Evolutionary conservation across 1,139 yeast genomes (phyloP), one percentile per base, ranked within the genome.

Genomic region (Wickerhamomyces sp.): DNA sequence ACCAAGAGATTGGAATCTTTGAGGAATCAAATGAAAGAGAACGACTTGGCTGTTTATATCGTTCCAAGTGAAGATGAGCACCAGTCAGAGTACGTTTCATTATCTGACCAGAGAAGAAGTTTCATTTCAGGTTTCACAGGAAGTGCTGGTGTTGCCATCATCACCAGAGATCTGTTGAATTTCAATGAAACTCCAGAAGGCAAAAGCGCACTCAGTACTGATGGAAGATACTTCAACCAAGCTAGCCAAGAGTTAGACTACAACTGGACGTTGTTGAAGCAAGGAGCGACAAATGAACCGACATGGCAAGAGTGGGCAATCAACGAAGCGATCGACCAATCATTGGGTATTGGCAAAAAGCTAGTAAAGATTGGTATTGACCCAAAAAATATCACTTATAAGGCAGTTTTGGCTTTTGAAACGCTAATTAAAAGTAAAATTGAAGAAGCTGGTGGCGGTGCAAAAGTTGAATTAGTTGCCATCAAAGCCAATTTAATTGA

Each of bases 11-110:
- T 90, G 43, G 74, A 72, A 40, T 69, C 70, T 21, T 68, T 92
- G 49, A 74, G 98, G 56, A 57, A 61, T 28, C 67, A 72, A 46
- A 87, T 92, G 90, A 73, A 72, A 35, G 69, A 70, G 38, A 63
- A 76, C 49, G 78, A 78, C 47, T 59, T 92, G 39, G 92, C 84
- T 12, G 80, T 86, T 40, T 92, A 92, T 59, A 71, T 92, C 39
- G 76, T 92, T 9, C 95, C 96, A 13, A 81, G 94, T 32, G 96
- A 88, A 61, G 98, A 92, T 61, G 95, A 85, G 49, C 98, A 92
- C 63, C 95, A 87, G 65, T 80, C 89, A 19, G 97, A 92, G 63
- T 92, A 90, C 55, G 94, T 89, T 17, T 74, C 92, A 1, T 64
- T 74, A 3, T 73, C 76, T 29, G 97, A 92, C 61, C 90, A 87